A percentile compares a stretch with the other conserved stretches of the same genome.
Conservation (phyloP, 2,329 filamentous ascomycete genomes). For the Thermothelomyces thermophilus region DNA sequence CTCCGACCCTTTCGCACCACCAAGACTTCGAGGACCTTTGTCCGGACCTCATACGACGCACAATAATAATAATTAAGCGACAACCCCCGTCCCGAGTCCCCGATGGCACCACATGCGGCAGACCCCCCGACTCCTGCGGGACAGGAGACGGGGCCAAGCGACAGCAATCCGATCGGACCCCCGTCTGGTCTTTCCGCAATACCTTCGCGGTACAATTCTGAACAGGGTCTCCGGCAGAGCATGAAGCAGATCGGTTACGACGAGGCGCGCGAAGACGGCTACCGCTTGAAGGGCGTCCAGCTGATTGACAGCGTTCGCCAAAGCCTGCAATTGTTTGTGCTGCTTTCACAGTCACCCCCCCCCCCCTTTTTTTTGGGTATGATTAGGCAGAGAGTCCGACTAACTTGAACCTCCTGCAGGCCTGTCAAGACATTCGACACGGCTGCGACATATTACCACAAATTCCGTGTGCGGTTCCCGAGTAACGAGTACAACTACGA, state of each 20-base stretch:
- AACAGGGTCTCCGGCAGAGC: constrained; percentile 70
- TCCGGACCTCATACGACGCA: too few species aligned
- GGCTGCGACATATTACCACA: constrained; percentile 87
- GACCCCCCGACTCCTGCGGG: constrained; percentile 9
- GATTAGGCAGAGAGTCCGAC: neutral
- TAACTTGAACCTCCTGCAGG: constrained; percentile 36
- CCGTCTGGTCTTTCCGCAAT: constrained; percentile 41
- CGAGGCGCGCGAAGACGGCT: constrained; percentile 70
- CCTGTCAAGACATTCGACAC: constrained; percentile 90
- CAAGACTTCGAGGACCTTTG: neutral
- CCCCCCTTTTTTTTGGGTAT: neutral
- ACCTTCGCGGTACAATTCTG: constrained; percentile 68
- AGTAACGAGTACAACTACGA: constrained; percentile 79
- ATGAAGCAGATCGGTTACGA: constrained; percentile 64
- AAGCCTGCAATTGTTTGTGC: constrained; percentile 66
- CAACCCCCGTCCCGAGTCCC: too few species aligned
- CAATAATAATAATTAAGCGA: too few species aligned
- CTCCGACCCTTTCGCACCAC: too few species aligned
- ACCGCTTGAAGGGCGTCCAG: constrained; percentile 77
- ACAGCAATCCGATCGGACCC: constrained; percentile 18
- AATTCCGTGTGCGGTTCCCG: constrained; percentile 80
- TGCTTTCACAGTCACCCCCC: neutral
- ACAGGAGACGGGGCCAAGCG: constrained; percentile 10
- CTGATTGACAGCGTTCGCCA: constrained; percentile 83
- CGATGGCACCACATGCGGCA: constrained; percentile 20